A percentile compares a stretch with the other conserved stretches of the same genome.
phyloP scores from a whole-genome alignment of 2,329 filamentous ascomycete species.

The Pyrenochaeta sp. region DNA sequence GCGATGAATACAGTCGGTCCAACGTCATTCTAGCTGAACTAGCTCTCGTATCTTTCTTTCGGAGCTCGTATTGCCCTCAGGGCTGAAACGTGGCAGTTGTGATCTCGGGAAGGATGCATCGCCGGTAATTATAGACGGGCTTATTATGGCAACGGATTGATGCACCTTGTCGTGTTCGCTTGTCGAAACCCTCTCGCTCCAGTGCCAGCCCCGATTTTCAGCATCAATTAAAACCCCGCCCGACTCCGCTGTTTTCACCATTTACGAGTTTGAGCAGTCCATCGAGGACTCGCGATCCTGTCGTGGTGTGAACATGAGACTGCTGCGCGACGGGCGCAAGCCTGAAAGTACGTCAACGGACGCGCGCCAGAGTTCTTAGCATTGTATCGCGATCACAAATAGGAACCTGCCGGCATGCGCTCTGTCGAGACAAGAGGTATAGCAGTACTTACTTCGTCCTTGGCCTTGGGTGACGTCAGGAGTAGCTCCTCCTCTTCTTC shows the following conservation, averaged over 20 bases:
- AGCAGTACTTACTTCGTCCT: background rate
- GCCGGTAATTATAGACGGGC: background rate
- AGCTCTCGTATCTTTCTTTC: conserved; percentile 18
- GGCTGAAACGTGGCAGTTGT: conserved; percentile 9
- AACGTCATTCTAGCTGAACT: background rate
- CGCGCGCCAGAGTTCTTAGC: background rate
- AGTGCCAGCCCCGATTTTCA: background rate
- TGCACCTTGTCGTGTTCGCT: background rate
- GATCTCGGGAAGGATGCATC: background rate
- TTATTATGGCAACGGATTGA: background rate
- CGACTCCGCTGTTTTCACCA: background rate
- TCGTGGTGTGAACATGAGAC: background rate
- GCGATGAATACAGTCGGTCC: conserved; percentile 1
- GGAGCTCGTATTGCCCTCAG: conserved; percentile 21
- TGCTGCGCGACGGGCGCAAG: background rate
- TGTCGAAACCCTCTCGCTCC: background rate
- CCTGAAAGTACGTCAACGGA: background rate
- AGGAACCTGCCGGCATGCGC: background rate
- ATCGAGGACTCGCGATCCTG: background rate
- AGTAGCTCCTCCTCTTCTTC: background rate
- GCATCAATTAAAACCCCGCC: background rate
- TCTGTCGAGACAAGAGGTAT: background rate
- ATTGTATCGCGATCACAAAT: background rate
- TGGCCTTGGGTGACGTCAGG: background rate
- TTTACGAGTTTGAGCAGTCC: background rate